phyloP scores from a whole-genome alignment of 768 basidiomycete genomes.

The Russula virescens region DNA sequence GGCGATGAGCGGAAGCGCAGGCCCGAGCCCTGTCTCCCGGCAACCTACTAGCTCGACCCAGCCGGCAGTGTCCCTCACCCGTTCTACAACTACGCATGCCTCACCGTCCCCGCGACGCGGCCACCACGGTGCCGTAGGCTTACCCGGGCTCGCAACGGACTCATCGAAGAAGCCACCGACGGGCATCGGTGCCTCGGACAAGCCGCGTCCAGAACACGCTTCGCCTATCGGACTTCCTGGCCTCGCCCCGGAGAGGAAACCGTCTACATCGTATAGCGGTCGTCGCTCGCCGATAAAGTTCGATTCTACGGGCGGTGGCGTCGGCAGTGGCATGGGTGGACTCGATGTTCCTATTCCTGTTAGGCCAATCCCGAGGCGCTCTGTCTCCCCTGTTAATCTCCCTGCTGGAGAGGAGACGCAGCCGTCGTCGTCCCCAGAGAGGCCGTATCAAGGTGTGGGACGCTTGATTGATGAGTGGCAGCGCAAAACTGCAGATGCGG shows the following conservation, averaged over 20 bases:
- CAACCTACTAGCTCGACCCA: not conserved
- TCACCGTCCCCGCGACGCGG: constrained; percentile 9
- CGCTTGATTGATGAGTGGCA: constrained; percentile 88
- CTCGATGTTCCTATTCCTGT: constrained; percentile 4
- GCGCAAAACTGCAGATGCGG: constrained; percentile 62
- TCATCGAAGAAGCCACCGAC: constrained; percentile 19
- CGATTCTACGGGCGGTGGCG: not conserved
- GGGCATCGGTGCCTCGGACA: constrained; percentile 24
- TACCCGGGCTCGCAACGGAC: constrained; percentile 14
- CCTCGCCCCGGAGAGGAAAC: constrained; percentile 17
- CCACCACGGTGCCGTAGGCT: constrained; percentile 15
- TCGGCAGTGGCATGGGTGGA: not conserved
- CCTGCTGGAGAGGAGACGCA: constrained; percentile 29
- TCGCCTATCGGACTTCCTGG: constrained; percentile 23
- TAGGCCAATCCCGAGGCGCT: not conserved
- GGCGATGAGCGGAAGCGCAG: constrained; percentile 41
- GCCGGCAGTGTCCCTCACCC: constrained; percentile 1
- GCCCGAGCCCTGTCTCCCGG: constrained; percentile 1
- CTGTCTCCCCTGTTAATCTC: constrained; percentile 7
- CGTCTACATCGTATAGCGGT: constrained; percentile 4
- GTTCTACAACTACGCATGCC: constrained; percentile 5
- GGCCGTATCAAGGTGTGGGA: constrained; percentile 76
- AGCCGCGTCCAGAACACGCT: constrained; percentile 26
- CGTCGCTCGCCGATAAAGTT: constrained; percentile 19
- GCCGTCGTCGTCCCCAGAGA: constrained; percentile 68